Conservation (phyloP, 345 rosid species). For the Euphorbia pulcherrima region DNA sequence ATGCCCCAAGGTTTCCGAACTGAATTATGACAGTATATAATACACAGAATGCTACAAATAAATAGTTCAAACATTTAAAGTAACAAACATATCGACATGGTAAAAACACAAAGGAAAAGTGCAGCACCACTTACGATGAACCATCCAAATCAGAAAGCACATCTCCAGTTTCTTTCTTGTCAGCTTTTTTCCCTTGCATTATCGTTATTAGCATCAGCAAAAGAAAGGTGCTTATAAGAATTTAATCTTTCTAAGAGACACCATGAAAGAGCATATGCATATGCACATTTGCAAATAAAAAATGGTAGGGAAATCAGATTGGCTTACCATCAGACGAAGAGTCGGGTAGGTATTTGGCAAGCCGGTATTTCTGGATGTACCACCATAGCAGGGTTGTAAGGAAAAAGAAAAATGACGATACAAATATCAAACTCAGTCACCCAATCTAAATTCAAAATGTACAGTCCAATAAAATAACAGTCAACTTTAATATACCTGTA, state of each 20-base stretch:
- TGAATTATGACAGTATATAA: slow-evolving; percentile 3
- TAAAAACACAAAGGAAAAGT: slow-evolving; percentile 8
- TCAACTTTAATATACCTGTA: slow-evolving; percentile 52
- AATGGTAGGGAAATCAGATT: slow-evolving; percentile 15
- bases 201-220: slow-evolving; percentile 23
- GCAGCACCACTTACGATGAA: slow-evolving; percentile 66
- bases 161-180: slow-evolving; percentile 89
- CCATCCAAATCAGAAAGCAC: slow-evolving; percentile 79
- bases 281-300: background rate
- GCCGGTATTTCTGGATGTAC: slow-evolving; percentile 81
- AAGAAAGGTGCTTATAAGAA: slow-evolving; percentile 6
- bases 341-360: slow-evolving; percentile 90
- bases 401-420: slow-evolving; percentile 3
- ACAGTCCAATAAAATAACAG: background rate
- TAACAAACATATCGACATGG: background rate
- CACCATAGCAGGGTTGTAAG: slow-evolving; percentile 17
- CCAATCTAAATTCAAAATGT: slow-evolving; percentile 5
- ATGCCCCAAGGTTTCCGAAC: background rate
- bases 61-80: slow-evolving; percentile 3
- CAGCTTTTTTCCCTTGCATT: slow-evolving; percentile 73
- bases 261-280: background rate
- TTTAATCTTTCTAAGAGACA: background rate
- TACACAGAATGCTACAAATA: background rate
- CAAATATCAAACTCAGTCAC: background rate
- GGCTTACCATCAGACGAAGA: slow-evolving; percentile 83